These are phyloP conservation scores for Nakazawaea ambrosiae DNA, from an alignment of 805 yeast genomes.

Conservation along the genomic window DNA sequence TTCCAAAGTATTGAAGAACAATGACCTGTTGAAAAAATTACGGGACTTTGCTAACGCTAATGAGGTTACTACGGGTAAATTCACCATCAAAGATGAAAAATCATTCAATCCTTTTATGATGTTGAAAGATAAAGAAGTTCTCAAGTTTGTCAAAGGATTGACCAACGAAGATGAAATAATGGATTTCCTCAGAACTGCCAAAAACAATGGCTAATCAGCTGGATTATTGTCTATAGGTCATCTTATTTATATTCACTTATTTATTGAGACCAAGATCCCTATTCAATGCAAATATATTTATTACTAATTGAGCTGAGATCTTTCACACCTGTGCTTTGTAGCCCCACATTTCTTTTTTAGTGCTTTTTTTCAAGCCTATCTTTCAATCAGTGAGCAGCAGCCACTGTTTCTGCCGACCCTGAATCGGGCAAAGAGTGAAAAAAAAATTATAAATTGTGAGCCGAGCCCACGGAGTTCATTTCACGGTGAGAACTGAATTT, in stretches of 20 bases:
- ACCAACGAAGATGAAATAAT: slow-evolving; percentile 49
- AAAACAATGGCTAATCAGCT: slow-evolving; percentile 44
- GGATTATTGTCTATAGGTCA: neutral
- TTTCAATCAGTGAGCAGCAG: no score
- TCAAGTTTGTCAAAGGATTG: slow-evolving; percentile 45
- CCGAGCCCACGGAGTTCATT: no score
- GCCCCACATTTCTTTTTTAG: no score
- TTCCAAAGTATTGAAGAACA: slow-evolving; percentile 47
- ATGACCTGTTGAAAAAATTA: slow-evolving; percentile 45
- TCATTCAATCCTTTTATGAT: slow-evolving; percentile 87
- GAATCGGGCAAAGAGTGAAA: no score
- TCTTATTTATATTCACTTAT: neutral
- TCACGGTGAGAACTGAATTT: no score
- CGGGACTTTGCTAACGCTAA: slow-evolving; percentile 41
- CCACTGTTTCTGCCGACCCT: no score
- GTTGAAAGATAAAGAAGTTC: slow-evolving; percentile 55
- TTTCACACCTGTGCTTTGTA: no score
- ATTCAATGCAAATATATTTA: no score
- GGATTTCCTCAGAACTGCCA: slow-evolving; percentile 68
- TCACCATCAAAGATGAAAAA: slow-evolving; percentile 80
- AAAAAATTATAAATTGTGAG: no score
- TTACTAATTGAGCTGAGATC: no score
- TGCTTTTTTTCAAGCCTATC: no score
- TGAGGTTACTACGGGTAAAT: slow-evolving; percentile 78
- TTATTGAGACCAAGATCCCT: no score